Base-by-base conservation (phyloP, 2,329 filamentous ascomycete genomes). In the Penicillium frequentans region DNA sequence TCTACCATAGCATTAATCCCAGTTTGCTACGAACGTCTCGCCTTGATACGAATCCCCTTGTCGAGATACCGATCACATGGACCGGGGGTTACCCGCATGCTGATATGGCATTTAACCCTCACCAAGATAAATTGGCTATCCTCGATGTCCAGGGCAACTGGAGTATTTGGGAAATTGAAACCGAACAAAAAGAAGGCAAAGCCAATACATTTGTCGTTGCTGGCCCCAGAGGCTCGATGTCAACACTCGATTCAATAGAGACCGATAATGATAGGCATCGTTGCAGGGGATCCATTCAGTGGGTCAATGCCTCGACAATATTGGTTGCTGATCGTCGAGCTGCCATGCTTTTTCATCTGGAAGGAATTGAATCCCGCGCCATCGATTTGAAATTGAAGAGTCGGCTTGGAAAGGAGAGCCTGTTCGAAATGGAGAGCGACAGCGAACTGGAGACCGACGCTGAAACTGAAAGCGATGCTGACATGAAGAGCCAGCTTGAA, bases 31-130 rank as follows among this genome's bases (percentile, higher is more conserved):
- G 50, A 27, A 64, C 65, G 56, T 82, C 81, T 16, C 70, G 71
- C 37, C 69, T 86, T 4, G 76, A 82, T 54, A 69, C 78, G 1
- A 79, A 80, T 55, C 75, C 76, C 3, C 63, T 85, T 11, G 63
- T 81, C 19, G 75, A 75, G 35, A 71, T 85, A 37, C 63, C 69
- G 1, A 68, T 69, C 14, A 67, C 71, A 1, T 66, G 77, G 26
- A 83, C 79, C 2, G 81, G 79, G 11, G 79, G 76, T 1, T 66
- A 68, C 29, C 62, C 78, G 3, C 83, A 85, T 67, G 79, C 79
- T 1, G 79, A 86, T 69, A 75, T 87, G 11, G 68, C 78, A 7
- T 87, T 87, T 69, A 86, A 87, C 64, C 84, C 84, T 4, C 82
- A 83, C 66, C 77, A 81, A 55, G 76, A 77, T n/a, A 81, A 85